A percentile compares a stretch with the other conserved stretches of the same genome.
Evolutionary conservation across 2,329 filamentous ascomycete species (phyloP).

Genomic region (Orbilia javanica): DNA sequence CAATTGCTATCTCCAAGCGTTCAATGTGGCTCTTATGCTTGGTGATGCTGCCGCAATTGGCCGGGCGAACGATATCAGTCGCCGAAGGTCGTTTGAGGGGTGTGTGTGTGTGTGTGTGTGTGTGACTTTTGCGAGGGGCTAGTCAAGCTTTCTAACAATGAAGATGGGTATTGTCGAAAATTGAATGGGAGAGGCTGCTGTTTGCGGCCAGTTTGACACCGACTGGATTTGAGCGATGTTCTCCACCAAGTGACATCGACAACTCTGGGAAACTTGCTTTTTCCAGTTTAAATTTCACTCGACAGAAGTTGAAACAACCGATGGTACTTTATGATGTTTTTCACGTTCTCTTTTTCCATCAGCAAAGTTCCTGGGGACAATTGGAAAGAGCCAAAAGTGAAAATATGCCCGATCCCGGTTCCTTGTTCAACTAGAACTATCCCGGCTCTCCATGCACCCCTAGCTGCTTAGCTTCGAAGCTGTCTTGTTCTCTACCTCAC

Average conservation of each 20-base stretch:
- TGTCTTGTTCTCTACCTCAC: conserved; percentile 49
- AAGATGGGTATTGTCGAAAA: conserved; percentile 10
- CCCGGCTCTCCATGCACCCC: conserved; percentile 55
- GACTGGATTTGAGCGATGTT: conserved; percentile 13
- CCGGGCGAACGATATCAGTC: conserved; percentile 56
- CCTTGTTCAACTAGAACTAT: conserved; percentile 56
- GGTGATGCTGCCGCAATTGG: conserved; percentile 53
- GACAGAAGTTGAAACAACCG: background rate
- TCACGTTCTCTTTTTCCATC: conserved; percentile 2
- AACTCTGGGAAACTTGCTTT: conserved; percentile 23
- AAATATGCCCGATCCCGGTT: conserved; percentile 57
- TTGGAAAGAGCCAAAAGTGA: conserved; percentile 54
- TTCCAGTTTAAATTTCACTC: conserved; percentile 8
- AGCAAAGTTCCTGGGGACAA: conserved; percentile 23
- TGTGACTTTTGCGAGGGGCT: conserved; percentile 41
- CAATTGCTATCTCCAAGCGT: conserved; percentile 46
- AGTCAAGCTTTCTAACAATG: conserved; percentile 41
- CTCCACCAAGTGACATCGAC: conserved; percentile 5
- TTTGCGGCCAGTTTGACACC: conserved; percentile 28
- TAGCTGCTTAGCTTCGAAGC: conserved; percentile 57
- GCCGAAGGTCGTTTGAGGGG: conserved; percentile 48
- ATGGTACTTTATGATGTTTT: conserved; percentile 13
- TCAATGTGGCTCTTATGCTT: conserved; percentile 55
- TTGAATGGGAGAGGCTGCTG: conserved; percentile 1
- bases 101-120: too few relatives aligned